Conservation (phyloP, 2,329 filamentous ascomycete genomes). For the Pezicula radicicola region DNA sequence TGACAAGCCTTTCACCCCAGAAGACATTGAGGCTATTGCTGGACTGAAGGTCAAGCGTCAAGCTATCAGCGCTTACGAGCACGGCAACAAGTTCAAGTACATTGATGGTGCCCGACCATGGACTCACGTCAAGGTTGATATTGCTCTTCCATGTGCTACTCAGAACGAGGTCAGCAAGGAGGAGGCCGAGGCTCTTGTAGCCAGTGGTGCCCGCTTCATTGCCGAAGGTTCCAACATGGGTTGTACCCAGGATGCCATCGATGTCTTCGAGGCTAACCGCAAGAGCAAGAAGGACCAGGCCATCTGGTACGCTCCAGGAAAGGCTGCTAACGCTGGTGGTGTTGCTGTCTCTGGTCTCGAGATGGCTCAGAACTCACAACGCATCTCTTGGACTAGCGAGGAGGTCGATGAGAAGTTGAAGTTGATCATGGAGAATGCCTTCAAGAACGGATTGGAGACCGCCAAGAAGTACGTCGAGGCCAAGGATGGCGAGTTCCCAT, state of each 20-base stretch:
- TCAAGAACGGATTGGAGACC: slow-evolving; percentile 83
- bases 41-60: slow-evolving; percentile 83
- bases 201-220: slow-evolving; percentile 75
- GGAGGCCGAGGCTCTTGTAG: slow-evolving; percentile 81
- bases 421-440: slow-evolving; percentile 91
- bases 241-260: slow-evolving; percentile 92
- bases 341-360: slow-evolving; percentile 96
- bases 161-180: slow-evolving; percentile 96
- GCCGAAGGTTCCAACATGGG: slow-evolving; percentile 99
- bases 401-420: slow-evolving; percentile 91
- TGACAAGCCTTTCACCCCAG: slow-evolving; percentile 70
- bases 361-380: slow-evolving; percentile 97
- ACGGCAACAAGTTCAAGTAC: slow-evolving; percentile 74
- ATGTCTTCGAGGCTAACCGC: slow-evolving; percentile 81
- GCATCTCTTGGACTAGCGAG: slow-evolving; percentile 81
- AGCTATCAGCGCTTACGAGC: slow-evolving; percentile 71
- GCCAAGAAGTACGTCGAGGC: slow-evolving; percentile 83
- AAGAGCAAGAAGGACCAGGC: slow-evolving; percentile 64
- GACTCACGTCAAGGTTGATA: slow-evolving; percentile 85
- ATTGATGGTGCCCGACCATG: slow-evolving; percentile 85
- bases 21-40: slow-evolving; percentile 77
- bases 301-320: slow-evolving; percentile 95
- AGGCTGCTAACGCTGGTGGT: slow-evolving; percentile 96
- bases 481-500: slow-evolving; percentile 80
- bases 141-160: slow-evolving; percentile 89